Evolutionary conservation across 2,329 filamentous ascomycete genomes (phyloP).

Genomic region (Colletotrichum sublineola): DNA sequence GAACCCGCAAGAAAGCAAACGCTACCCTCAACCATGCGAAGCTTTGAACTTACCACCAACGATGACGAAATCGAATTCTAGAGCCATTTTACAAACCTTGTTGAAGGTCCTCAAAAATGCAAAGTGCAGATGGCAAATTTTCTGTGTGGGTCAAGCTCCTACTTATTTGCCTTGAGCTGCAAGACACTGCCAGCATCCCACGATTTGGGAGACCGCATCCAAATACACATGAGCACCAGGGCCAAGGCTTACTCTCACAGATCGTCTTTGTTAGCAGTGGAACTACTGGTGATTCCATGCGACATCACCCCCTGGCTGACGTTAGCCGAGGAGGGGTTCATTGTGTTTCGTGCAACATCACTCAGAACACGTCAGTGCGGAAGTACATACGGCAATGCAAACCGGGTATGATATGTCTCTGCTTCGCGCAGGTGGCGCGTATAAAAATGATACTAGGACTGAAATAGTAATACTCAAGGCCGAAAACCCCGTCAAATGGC

Average conservation of each 20-base stretch:
- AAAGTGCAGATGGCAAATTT: neutral
- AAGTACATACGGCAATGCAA: neutral
- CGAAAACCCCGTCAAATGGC: neutral
- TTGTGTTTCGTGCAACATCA: neutral
- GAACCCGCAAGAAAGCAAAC: neutral
- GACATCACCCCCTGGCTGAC: neutral
- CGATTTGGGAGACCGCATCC: neutral
- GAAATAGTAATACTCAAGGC: neutral
- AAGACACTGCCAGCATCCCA: neutral
- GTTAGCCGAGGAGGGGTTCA: neutral
- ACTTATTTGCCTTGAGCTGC: neutral
- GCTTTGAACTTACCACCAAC: slow-evolving; percentile 49
- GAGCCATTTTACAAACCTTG: neutral
- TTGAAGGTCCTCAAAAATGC: neutral
- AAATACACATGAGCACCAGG: neutral
- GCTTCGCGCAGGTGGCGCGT: neutral
- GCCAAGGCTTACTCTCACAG: neutral
- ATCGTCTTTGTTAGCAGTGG: neutral
- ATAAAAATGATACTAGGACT: neutral
- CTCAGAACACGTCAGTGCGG: neutral
- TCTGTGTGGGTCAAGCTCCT: neutral
- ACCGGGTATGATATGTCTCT: neutral
- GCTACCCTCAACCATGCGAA: neutral
- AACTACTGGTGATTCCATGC: neutral
- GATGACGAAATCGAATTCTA: slow-evolving; percentile 51